A percentile compares a stretch with the other conserved stretches of the same genome.
These are phyloP conservation scores for Solanum arcanum DNA, from an alignment of 257 asterid genomes.

Conservation along the genomic window DNA sequence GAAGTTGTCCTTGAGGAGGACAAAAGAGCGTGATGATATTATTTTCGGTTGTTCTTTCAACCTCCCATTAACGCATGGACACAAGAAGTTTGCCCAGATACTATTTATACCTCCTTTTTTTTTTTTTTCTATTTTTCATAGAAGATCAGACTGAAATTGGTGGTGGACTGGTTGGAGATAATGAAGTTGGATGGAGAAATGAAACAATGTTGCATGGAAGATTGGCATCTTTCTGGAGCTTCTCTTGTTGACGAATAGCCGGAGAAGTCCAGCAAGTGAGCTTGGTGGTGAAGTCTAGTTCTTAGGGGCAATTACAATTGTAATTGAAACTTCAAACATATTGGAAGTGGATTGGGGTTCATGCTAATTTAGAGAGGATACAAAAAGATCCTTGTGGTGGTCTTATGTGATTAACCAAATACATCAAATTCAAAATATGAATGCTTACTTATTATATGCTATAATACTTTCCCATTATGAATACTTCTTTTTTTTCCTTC, in stretches of 20 bases:
- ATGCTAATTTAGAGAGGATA: neutral
- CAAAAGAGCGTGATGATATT: conserved; percentile 21
- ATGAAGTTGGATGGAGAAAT: neutral
- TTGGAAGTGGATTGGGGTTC: neutral
- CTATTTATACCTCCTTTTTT: neutral
- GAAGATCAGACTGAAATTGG: neutral
- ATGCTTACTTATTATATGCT: neutral
- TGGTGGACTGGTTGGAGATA: neutral
- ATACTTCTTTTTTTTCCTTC: neutral
- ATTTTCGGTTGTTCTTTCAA: neutral
- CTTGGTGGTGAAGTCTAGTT: neutral
- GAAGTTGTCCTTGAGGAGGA: conserved; percentile 29
- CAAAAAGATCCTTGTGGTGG: neutral
- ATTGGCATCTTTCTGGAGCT: neutral
- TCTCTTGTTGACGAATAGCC: neutral
- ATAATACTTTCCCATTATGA: neutral
- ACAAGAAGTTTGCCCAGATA: neutral
- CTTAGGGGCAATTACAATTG: neutral
- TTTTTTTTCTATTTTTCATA: neutral
- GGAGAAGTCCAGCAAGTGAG: neutral
- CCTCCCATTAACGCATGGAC: neutral
- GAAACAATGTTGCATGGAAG: neutral
- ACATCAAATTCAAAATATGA: neutral
- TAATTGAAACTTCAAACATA: neutral
- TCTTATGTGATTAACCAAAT: neutral